Base-by-base conservation (phyloP, 257 asterid genomes). In the Lycium barbarum region DNA sequence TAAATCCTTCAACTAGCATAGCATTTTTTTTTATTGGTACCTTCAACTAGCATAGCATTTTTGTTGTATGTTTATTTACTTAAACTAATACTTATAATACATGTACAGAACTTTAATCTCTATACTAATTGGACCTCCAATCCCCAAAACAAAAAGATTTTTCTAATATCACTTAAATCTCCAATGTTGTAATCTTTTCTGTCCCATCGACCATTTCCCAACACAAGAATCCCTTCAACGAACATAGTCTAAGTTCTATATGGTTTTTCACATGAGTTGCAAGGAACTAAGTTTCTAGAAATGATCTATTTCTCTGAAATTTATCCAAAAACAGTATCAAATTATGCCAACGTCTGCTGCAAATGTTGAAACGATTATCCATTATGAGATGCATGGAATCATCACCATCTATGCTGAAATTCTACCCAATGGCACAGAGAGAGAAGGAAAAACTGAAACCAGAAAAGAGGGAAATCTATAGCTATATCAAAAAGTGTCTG, bases 371-470 rank as follows among this genome's bases (percentile, higher is more conserved):
- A 74, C 6, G 11, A 49, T 49, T 49, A 20, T 74, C 62, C 54
- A 33, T 20, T 49, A 74, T 74, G 81, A 49, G 62, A 73, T 20
- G 59, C n/a, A 73, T 22, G 62, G 81, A 22, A 12, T 51, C 81
- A 43, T 11, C 81, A 74, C 45, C 45, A 74, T 74, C 81, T 74
- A 12, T 47, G 61, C 20, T 49, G 62, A 20, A 74, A 51, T 51
- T 14, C 65, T 53, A 51, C 26, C 65, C 26, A 33, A 22, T 22
- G 82, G 45, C 47, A 14, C 53, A 51, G 4, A 14, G 15, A 76
- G 62, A 51, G n/a, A 26, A 54, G 14, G 26, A 51, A 26, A 53
- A 26, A 53, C 14, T 53, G 26, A 13, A 53, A 78, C 49, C 65
- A 53, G 49, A 54, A 78, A 78, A 53, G 14, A 14, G 47, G 49